Percentiles rank a stretch among this genome's conserved stretches.
These are phyloP conservation scores for Dactylorhiza incarnata DNA, from an alignment of 106 monocot species.

Conservation along the genomic window DNA sequence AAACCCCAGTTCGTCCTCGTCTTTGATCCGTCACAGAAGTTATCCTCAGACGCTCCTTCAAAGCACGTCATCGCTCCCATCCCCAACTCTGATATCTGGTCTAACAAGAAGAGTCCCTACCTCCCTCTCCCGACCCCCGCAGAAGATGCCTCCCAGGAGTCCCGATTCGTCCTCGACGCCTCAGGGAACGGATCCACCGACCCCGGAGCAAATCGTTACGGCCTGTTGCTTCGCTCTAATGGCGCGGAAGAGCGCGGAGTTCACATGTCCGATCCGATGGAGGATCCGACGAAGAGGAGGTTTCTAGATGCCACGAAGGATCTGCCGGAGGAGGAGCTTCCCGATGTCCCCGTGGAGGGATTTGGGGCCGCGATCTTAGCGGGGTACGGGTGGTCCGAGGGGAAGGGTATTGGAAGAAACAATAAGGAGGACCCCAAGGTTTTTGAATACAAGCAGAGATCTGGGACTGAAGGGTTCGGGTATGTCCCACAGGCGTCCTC, in stretches of 20 bases:
- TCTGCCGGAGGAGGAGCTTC: constrained; percentile 75
- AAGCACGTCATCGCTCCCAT: constrained; percentile 53
- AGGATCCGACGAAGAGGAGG: constrained; percentile 10
- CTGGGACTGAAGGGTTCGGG: constrained; percentile 61
- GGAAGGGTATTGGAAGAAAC: constrained; percentile 61
- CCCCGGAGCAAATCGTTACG: constrained; percentile 33
- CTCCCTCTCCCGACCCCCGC: constrained; percentile 30
- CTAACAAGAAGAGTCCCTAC: constrained; percentile 31
- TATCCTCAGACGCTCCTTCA: constrained; percentile 12
- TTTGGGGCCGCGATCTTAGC: constrained; percentile 57
- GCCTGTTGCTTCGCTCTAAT: constrained; percentile 54
- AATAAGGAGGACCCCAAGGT: constrained; percentile 53
- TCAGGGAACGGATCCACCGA: constrained; percentile 7
- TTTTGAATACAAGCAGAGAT: constrained; percentile 49
- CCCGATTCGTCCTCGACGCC: constrained; percentile 49
- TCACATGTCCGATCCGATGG: not conserved
- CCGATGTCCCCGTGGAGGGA: constrained; percentile 50
- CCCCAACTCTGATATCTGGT: constrained; percentile 46
- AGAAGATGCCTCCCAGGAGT: constrained; percentile 13
- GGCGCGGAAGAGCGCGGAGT: not conserved
- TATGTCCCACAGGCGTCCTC: constrained; percentile 26
- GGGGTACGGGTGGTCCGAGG: constrained; percentile 84
- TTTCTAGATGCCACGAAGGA: constrained; percentile 38
- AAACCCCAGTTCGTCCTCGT: constrained; percentile 61
- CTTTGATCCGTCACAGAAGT: constrained; percentile 69